A percentile compares a stretch with the other conserved stretches of the same genome.
phyloP scores from a whole-genome alignment of 371 early-diverging fungal species.

The Mucor circinelloides region DNA sequence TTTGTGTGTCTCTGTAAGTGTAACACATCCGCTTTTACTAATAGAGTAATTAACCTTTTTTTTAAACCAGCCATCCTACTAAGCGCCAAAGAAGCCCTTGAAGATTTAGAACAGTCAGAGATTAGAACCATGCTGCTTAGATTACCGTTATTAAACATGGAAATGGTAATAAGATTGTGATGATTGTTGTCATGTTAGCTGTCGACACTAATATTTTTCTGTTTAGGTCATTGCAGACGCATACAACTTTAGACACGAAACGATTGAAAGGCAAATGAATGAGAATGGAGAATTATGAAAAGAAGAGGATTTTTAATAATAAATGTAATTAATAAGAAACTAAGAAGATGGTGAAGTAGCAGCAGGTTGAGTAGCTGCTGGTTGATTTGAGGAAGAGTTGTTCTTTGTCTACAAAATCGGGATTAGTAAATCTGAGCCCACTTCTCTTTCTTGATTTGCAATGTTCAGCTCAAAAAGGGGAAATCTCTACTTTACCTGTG shows the following conservation, averaged over 20 bases:
- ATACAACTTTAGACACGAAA: constrained; percentile 33
- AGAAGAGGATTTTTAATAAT: background rate
- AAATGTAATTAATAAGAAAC: background rate
- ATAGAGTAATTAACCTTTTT: background rate
- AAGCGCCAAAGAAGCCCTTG: constrained; percentile 75
- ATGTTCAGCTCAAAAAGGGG: background rate
- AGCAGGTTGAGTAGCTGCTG: background rate
- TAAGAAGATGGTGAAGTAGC: background rate
- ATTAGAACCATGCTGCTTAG: constrained; percentile 83
- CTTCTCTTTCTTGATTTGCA: background rate
- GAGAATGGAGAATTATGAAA: constrained; percentile 30
- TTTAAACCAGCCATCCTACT: constrained; percentile 59
- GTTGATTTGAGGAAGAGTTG: background rate
- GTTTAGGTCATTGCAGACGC: constrained; percentile 34
- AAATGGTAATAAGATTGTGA: constrained; percentile 46
- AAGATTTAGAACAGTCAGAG: constrained; percentile 91
- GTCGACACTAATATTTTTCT: background rate
- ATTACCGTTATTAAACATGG: constrained; percentile 78
- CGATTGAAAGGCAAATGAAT: constrained; percentile 34
- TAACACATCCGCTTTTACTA: background rate
- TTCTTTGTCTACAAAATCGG: constrained; percentile 5
- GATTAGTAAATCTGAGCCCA: constrained; percentile 15
- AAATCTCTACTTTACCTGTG: constrained; percentile 32
- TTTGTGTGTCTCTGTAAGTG: constrained; percentile 73
- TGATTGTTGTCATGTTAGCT: background rate